Evolutionary conservation across 2,329 filamentous ascomycete species (phyloP), one percentile per base, ranked within the genome.

Genomic region (Botrytis squamosa): DNA sequence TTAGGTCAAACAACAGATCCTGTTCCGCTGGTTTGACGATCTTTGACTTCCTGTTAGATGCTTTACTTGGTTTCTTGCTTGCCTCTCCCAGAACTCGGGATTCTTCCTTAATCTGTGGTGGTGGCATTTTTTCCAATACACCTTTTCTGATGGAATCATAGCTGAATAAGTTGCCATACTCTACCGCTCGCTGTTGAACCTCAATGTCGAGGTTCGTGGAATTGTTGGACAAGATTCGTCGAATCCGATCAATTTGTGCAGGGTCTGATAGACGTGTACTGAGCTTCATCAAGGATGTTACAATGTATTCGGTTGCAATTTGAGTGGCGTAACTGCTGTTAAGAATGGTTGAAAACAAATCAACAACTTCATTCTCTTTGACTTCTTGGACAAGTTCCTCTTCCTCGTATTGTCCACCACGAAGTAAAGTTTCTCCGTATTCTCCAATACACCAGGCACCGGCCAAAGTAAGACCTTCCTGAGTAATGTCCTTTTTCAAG

Each of bases 361-460:
- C 96, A 52, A 98, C 89, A 75, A 99, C 88, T 80, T 99, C 96
- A 79, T 90, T 91, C 83, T 98, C 93, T 81, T 92, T 93, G 75
- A 99, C 92, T 79, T 88, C 86, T 75, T 87, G 84, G 20, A 97
- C 94, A 44, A 97, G 86, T 80, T 98, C 95, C 82, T 97, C 94
- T 81, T 97, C 95, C 82, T 98, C 95, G 78, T 97, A 97, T 79
- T 96, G 92, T 1, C 95, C 95, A 52, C 95, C 95, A 75, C 89
- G 89, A 52, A 99, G 86, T n/a, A 99, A 86, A 33, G 92, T 89
- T 82, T 99, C 96, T 20, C 94, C 95, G 80, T 95, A 99, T 84
- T 99, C 96, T 80, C 97, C 96, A 82, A 99, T 97, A 71, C 96
- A 97, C 96, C 96, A 99, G 10, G 96, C 92, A 55, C 93, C 96